phyloP scores from a whole-genome alignment of 1,139 yeast genomes.

The Pneumocystis wakefieldiae region DNA sequence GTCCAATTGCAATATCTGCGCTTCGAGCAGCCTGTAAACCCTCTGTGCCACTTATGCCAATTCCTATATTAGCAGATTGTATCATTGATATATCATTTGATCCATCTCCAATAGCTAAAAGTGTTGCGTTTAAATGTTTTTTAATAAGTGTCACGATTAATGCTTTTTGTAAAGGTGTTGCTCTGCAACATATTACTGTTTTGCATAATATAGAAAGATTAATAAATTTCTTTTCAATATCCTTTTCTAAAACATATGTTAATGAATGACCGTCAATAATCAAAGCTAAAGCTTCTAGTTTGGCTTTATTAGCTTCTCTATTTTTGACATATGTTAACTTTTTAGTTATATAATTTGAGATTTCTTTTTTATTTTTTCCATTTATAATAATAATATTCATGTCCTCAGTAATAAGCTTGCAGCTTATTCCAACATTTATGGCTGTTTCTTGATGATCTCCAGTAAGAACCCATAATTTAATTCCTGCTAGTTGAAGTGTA shows the following conservation, averaged over 20 bases:
- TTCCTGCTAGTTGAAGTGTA: conserved; percentile 88
- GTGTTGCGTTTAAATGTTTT: conserved; percentile 51
- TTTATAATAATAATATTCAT: conserved; percentile 85
- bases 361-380: conserved; percentile 66
- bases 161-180: conserved; percentile 93
- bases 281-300: conserved; percentile 69
- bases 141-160: conserved; percentile 86
- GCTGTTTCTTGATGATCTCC: conserved; percentile 99
- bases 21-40: conserved; percentile 99
- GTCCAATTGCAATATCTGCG: conserved; percentile 95
- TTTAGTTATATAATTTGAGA: conserved; percentile 52
- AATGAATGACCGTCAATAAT: conserved; percentile 89
- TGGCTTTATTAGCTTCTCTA: conserved; percentile 40
- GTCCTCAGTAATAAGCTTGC: conserved; percentile 84
- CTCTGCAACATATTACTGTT: conserved; percentile 95
- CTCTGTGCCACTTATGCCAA: conserved; percentile 96
- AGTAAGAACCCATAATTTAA: conserved; percentile 91
- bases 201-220: conserved; percentile 76
- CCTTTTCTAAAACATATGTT: conserved; percentile 67
- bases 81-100: conserved; percentile 98
- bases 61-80: conserved; percentile 97
- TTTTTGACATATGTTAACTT: conserved; percentile 57
- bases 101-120: conserved; percentile 94
- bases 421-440: conserved; percentile 94
- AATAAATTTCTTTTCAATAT: conserved; percentile 62